phyloP scores from a whole-genome alignment of 176 grass and related monocot species.

The Musa beccarii region DNA sequence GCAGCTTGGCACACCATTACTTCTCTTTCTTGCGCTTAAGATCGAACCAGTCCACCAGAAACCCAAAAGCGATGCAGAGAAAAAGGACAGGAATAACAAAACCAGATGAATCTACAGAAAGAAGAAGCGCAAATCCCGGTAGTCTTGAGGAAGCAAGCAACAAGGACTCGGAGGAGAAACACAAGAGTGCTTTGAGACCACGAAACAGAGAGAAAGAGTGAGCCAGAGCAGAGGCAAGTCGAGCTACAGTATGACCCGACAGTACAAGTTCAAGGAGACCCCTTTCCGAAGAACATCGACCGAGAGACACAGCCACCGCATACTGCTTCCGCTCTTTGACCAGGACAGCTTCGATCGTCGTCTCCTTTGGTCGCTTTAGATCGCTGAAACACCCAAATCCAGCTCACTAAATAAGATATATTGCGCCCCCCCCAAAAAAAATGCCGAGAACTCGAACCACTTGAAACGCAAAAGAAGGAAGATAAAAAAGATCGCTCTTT shows the following conservation, averaged over 20 bases:
- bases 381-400: slow-evolving; percentile 17
- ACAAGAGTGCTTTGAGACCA: not conserved
- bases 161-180: not conserved
- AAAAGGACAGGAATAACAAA: slow-evolving; percentile 10
- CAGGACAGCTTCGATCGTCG: not conserved
- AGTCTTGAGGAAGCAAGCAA: not conserved
- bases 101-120: not conserved
- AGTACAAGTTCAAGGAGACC: slow-evolving; percentile 81
- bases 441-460: not conserved
- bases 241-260: slow-evolving; percentile 64
- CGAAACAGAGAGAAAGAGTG: not conserved
- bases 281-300: slow-evolving; percentile 51
- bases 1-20: slow-evolving; percentile 97
- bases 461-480: not conserved
- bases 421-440: no score
- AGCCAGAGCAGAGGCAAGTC: not conserved
- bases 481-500: not conserved
- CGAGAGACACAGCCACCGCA: slow-evolving; percentile 51
- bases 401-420: not conserved
- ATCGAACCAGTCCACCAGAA: slow-evolving; percentile 27
- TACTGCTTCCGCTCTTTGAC: slow-evolving; percentile 27
- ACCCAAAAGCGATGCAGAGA: slow-evolving; percentile 13
- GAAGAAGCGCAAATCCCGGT: not conserved
- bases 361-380: not conserved
- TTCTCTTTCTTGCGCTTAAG: slow-evolving; percentile 25